Base-by-base conservation (phyloP, 805 yeast species). In the Wickerhamiella sergipiensis region DNA sequence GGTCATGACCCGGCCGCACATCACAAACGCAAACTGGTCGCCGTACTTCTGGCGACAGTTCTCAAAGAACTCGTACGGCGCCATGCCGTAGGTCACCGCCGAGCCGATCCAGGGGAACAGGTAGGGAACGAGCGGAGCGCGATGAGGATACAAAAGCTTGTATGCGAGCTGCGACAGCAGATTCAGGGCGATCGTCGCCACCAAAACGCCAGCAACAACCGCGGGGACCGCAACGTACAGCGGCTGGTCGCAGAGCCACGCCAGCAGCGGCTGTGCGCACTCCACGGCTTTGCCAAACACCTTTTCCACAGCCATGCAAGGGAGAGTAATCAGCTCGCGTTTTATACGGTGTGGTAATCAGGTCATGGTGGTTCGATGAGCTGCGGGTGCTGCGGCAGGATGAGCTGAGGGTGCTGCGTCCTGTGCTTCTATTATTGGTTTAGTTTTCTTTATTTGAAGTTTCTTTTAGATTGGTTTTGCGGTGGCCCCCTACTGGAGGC, bases 51-150 rank as follows among this genome's bases (percentile, higher is more conserved):
- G 64, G 58, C 88, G 85, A 67, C 89, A 83, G 42, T 73, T 71
- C 55, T 77, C 83, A 61, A 92, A 92, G 66, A 92, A 92, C 53
- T 79, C 85, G 65, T 89, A 92, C 17, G 98, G 98, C 56, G 83
- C 83, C 83, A 81, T 84, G 61, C 98, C 98, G 63, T 87, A 92
- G 6, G 77, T 70, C 43, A 85, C 77, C 40, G 97, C 94, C 38
- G 92, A 82, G 46, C 98, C 98, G 45, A 90, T 72, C 95, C 97
- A 88, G 29, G 98, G 98, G 54, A 92, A 73, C 83, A 88, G 82
- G 71, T 92, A 81, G 62, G 85, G 86, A 2, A 87, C 97, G 57
- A 90, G 64, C 2, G 98, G 98, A 10, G 80, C 95, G 51, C 95
- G 74, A 67, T 87, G 95, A 10, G 70, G 70, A 55, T 63, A 61